Percentiles rank a stretch among this genome's conserved stretches.
These are phyloP conservation scores for Dactylella cylindrospora DNA, from an alignment of 2,329 filamentous ascomycete species.

Conservation along the genomic window DNA sequence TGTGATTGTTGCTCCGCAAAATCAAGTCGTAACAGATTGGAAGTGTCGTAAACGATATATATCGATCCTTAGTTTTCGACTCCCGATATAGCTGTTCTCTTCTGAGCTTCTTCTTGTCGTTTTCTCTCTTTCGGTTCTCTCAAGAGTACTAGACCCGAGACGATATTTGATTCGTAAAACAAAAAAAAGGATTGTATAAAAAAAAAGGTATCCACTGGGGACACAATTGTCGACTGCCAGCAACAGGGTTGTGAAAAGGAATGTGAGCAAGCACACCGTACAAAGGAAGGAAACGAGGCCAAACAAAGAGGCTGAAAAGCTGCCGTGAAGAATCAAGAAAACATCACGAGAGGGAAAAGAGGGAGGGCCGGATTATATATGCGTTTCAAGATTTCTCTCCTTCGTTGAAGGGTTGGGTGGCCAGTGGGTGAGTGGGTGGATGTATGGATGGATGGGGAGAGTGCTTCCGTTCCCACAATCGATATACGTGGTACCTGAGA, in stretches of 20 bases:
- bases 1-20: slow-evolving; percentile 32
- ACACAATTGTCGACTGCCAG: slow-evolving; percentile 30
- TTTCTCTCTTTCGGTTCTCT: slow-evolving; percentile 14
- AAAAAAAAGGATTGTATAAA: slow-evolving; percentile 18
- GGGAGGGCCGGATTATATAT: slow-evolving; percentile 23
- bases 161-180: slow-evolving; percentile 4
- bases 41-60: neutral
- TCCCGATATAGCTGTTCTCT: slow-evolving; percentile 5
- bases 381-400: slow-evolving; percentile 26
- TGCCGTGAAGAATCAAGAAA: slow-evolving; percentile 19
- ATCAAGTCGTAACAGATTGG: neutral
- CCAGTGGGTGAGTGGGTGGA: too few species aligned
- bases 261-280: slow-evolving; percentile 19
- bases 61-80: slow-evolving; percentile 13
- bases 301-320: slow-evolving; percentile 33
- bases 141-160: slow-evolving; percentile 42
- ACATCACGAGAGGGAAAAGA: slow-evolving; percentile 4
- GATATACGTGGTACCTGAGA: too few species aligned
- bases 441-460: too few species aligned
- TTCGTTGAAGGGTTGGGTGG: too few species aligned
- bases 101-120: slow-evolving; percentile 5
- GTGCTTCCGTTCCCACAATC: too few species aligned
- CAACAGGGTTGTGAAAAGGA: slow-evolving; percentile 30
- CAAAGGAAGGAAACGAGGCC: slow-evolving; percentile 34
- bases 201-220: slow-evolving; percentile 40